Base-by-base conservation (phyloP, 192 early-diverging fungal genomes). In the Coemansia sp. region DNA sequence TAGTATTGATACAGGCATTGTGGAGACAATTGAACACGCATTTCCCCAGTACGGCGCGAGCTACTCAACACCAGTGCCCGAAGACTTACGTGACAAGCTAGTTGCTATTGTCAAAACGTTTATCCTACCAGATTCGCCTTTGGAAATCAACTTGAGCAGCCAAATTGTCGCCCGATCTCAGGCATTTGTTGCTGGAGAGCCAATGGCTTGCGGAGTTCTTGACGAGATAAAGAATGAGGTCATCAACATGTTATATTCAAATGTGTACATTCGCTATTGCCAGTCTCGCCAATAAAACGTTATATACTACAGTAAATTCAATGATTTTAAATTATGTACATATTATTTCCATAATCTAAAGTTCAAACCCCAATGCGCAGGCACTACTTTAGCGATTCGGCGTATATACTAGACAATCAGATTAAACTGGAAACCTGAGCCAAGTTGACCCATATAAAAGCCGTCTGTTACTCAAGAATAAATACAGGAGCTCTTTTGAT, bases 241-340 rank as follows among this genome's bases (percentile, higher is more conserved):
- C 5, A 52, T 77, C n/a, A 59, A 68, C n/a, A 47, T 77, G 21
- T 35, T 77, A 23, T 70, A 77, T 37, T 38, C 65, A 10, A 77
- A 77, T 23, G 70, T 78, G 2, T 72, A 78, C 56, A 62, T 72
- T 22, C 55, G 72, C 17, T 60, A 55, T 14, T 45, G 50, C 35
- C 65, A 73, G 55, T 35, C 32, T 35, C 32, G 9, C 32, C 32
- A 35, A 35, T 35, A 35, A 35, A 35, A 8, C 8, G 32, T 8
- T 35, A 35, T 35, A 35, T 8, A 4, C 27, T 29, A 4, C 27
- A 29, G 27, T 29, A 29, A 29, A 29, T 0, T 21, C 21, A 21
- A 21, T 21, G 21, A 21, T 21, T 21, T 21, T 21, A 21, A 21
- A 21, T 21, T 21, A 21, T 21, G 21, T 21, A 21, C 1, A 1